Conservation (phyloP, 768 basidiomycete species). For the Tricholoma terreum region DNA sequence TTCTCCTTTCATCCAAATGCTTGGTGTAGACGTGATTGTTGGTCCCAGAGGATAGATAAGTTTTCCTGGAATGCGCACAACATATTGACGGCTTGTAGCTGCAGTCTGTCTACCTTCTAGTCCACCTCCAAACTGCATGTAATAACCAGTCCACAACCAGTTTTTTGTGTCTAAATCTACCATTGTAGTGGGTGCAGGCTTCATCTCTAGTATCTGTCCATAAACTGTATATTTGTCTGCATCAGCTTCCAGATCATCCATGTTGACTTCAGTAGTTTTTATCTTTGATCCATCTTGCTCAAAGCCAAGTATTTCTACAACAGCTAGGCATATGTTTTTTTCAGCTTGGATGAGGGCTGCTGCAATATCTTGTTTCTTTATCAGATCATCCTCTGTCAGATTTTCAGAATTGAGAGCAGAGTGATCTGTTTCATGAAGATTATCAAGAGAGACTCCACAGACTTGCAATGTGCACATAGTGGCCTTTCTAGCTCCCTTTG, state of each 20-base stretch:
- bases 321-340: neutral
- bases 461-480: neutral
- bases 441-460: neutral
- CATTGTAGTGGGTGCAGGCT: neutral
- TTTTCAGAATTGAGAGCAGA: neutral
- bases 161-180: neutral
- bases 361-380: neutral
- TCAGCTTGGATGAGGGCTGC: neutral
- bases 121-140: neutral
- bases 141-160: neutral
- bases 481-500: neutral
- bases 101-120: too few relatives aligned
- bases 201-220: neutral
- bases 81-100: neutral
- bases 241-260: neutral
- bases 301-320: neutral
- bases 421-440: neutral
- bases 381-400: neutral
- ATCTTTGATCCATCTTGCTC: neutral
- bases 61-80: neutral
- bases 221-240: neutral
- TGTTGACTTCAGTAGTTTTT: neutral
- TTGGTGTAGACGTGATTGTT: neutral
- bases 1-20: neutral
- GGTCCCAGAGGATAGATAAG: too few relatives aligned